A percentile compares a stretch with the other conserved stretches of the same genome.
These are phyloP conservation scores for Penicillium salamii DNA, from an alignment of 495 filamentous ascomycete genomes.

Conservation along the genomic window DNA sequence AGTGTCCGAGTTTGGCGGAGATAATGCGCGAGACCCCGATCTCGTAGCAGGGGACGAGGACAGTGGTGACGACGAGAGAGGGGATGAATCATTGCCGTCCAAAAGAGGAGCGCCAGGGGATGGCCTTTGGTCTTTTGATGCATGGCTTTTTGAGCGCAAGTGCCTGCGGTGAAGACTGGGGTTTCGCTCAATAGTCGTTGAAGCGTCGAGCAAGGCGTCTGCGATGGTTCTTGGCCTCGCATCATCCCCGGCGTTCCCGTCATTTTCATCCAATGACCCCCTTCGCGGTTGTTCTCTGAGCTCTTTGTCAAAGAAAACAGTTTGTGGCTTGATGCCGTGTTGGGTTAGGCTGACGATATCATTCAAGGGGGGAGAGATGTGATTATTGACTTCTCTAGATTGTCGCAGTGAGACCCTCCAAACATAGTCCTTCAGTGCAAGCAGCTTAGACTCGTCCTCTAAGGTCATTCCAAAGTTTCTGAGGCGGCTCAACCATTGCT, in stretches of 20 bases:
- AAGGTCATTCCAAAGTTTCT: constrained; percentile 75
- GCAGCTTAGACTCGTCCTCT: constrained; percentile 88
- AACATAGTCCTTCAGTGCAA: constrained; percentile 85
- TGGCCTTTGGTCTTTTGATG: constrained; percentile 46
- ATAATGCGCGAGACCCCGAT: constrained; percentile 38
- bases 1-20: constrained; percentile 36
- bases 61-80: constrained; percentile 28
- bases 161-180: constrained; percentile 54
- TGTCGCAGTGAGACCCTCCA: constrained; percentile 78
- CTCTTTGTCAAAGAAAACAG: constrained; percentile 84
- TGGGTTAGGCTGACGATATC: constrained; percentile 67
- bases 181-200: constrained; percentile 76
- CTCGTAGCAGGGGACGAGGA: constrained; percentile 40
- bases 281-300: constrained; percentile 44
- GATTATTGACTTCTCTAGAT: constrained; percentile 44
- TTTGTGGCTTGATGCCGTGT: constrained; percentile 74
- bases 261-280: constrained; percentile 28
- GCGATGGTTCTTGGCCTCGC: constrained; percentile 71
- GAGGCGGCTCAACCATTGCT: constrained; percentile 84
- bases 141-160: constrained; percentile 42
- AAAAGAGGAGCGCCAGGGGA: constrained; percentile 13
- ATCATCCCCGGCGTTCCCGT: constrained; percentile 28
- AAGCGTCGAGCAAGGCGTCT: constrained; percentile 89
- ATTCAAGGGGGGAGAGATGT: constrained; percentile 52
- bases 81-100: constrained; percentile 29